Evolutionary conservation across 164 flowering plant genomes (phyloP).

Genomic region (Cinnamomum chago): DNA sequence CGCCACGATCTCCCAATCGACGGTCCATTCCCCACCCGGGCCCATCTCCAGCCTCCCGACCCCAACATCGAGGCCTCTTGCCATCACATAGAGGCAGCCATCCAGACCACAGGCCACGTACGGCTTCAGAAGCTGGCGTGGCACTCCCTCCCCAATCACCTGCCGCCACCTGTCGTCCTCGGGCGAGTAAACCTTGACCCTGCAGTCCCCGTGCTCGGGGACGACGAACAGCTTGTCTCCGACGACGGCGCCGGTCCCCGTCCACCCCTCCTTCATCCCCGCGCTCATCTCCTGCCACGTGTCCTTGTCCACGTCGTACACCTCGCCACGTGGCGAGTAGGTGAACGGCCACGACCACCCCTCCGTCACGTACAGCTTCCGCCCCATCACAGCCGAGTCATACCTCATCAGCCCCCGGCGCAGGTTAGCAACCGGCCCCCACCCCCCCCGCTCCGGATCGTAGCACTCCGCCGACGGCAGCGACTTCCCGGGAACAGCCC

Average conservation of each 20-base stretch:
- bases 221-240: conserved; percentile 38
- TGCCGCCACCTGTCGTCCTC: conserved; percentile 42
- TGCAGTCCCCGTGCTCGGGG: conserved; percentile 41
- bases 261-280: conserved; percentile 64
- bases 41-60: conserved; percentile 29
- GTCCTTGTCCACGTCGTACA: conserved; percentile 37
- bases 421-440: conserved; percentile 31
- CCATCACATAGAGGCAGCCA: conserved; percentile 39
- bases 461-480: conserved; percentile 36
- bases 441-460: conserved; percentile 29
- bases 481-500: conserved; percentile 10
- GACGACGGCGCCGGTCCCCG: conserved; percentile 39
- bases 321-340: conserved; percentile 37
- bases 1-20: conserved; percentile 41
- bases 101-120: conserved; percentile 33
- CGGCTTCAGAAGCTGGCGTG: conserved; percentile 39
- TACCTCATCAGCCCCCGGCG: conserved; percentile 25
- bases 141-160: conserved; percentile 37
- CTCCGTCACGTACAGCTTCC: conserved; percentile 43
- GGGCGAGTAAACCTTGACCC: conserved; percentile 33
- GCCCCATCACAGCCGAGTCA: conserved; percentile 43
- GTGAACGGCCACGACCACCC: conserved; percentile 67
- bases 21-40: conserved; percentile 6
- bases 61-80: conserved; percentile 30
- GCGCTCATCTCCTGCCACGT: conserved; percentile 46